phyloP scores from a whole-genome alignment of 192 early-diverging fungal species.

The Phycomyces blakesleeanus region DNA sequence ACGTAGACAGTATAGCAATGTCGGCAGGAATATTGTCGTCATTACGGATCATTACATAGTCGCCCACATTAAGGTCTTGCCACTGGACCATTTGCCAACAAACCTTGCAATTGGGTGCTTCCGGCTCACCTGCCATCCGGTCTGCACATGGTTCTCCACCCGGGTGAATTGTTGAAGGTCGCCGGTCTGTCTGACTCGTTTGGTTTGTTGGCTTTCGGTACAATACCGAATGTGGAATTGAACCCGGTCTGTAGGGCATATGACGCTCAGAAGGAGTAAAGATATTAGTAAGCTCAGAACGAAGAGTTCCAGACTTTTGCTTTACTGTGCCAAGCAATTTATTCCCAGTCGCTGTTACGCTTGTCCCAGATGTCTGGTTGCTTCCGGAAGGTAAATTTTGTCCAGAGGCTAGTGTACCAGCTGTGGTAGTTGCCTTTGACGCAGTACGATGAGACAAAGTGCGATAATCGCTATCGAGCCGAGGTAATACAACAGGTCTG shows the following conservation, averaged over 20 bases:
- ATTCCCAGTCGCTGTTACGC: neutral
- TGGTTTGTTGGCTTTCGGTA: slow-evolving; percentile 20
- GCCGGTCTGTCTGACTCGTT: neutral
- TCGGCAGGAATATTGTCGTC: slow-evolving; percentile 94
- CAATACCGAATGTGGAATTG: slow-evolving; percentile 46
- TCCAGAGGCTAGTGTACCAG: too few relatives aligned
- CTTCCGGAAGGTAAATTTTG: neutral
- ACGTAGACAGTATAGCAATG: slow-evolving; percentile 80
- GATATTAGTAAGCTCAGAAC: slow-evolving; percentile 25
- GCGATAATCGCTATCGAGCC: neutral
- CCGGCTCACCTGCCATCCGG: slow-evolving; percentile 13
- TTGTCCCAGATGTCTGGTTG: neutral
- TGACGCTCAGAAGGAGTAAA: slow-evolving; percentile 7
- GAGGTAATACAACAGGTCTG: neutral
- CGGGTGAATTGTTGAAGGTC: slow-evolving; percentile 1
- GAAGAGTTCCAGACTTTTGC: slow-evolving; percentile 26
- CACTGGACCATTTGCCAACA: slow-evolving; percentile 70
- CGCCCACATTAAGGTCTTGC: slow-evolving; percentile 86
- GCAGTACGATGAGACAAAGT: neutral
- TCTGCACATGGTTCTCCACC: slow-evolving; percentile 12
- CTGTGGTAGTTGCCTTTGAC: neutral
- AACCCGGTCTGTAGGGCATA: slow-evolving; percentile 34
- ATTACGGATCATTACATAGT: slow-evolving; percentile 78
- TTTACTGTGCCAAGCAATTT: slow-evolving; percentile 18
- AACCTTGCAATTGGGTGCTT: slow-evolving; percentile 20